Evolutionary conservation across 805 yeast genomes (phyloP), one percentile per base, ranked within the genome.

Genomic region (Lachancea meyersii): DNA sequence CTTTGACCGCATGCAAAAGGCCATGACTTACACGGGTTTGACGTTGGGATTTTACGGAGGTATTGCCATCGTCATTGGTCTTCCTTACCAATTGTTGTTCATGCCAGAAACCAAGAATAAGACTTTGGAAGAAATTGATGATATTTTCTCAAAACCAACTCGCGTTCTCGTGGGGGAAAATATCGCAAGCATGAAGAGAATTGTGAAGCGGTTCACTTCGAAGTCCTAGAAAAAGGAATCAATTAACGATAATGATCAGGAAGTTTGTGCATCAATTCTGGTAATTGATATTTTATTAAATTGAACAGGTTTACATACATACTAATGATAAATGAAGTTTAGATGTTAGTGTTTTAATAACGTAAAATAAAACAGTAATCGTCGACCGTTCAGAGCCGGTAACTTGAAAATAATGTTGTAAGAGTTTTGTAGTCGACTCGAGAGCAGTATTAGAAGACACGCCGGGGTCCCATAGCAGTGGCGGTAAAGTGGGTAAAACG

Each of bases 51-150:
- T 80, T 70, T 80, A 76, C 53, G 85, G 83, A 38, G 84, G 83
- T 35, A 71, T 80, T 53, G 82, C 82, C 1, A 27, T 50, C 19
- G 71, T 75, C 43, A 43, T 79, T 22, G 84, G 82, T 41, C 63
- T 73, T 51, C 52, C 75, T 41, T 75, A 75, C 59, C 80, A 75
- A 59, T 48, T 68, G 46, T 56, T 78, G 48, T 75, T 77, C 63
- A 77, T 79, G 75, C 85, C 82, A 30, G 87, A 82, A 64, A 81
- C 87, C 27, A 80, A 80, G 64, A 80, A 75, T 52, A 77, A 74
- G 64, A 77, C 86, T 11, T 70, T 81, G 57, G 88, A 81, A 64
- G 86, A 81, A 63, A 76, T 81, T 46, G 87, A 81, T 55, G 80
- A 74, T 38, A 65, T 80, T 37, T 80, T 79, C 65, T 62, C 70